Evolutionary conservation across 331 rosid species (phyloP).

Genomic region (Phaseolus coccineus): DNA sequence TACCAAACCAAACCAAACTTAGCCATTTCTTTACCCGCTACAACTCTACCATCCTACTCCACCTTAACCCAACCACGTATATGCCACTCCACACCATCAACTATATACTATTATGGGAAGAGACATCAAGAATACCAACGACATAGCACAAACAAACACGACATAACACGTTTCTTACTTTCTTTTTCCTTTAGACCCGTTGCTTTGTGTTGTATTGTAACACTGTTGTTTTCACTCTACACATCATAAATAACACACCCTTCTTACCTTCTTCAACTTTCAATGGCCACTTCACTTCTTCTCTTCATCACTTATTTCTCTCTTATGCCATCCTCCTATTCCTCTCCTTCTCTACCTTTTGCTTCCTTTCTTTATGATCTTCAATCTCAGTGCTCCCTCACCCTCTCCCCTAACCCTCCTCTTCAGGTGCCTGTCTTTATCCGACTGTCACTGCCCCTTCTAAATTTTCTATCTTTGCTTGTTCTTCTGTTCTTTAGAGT

Average conservation of each 20-base stretch:
- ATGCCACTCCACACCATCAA: constrained; percentile 8
- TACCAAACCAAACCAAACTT: constrained; percentile 8
- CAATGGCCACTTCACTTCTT: constrained; percentile 52
- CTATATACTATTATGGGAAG: background rate
- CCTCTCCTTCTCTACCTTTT: constrained; percentile 44
- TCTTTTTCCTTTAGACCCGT: background rate
- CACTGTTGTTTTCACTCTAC: constrained; percentile 1
- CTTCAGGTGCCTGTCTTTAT: constrained; percentile 58
- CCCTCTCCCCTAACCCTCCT: constrained; percentile 59
- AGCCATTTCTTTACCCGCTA: constrained; percentile 1
- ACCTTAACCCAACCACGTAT: background rate
- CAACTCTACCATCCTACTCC: constrained; percentile 9
- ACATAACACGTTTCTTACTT: background rate
- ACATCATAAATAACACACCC: background rate
- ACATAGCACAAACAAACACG: background rate
- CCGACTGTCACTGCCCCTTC: background rate
- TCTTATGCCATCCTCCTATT: constrained; percentile 42
- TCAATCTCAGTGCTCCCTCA: constrained; percentile 76
- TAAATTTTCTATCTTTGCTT: background rate
- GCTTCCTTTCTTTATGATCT: constrained; percentile 53
- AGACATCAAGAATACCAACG: background rate
- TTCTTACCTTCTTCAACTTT: constrained; percentile 34
- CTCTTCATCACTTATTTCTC: constrained; percentile 45
- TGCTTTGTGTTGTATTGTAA: background rate
- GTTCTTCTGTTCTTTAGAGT: background rate